Conservation (phyloP, 2,329 filamentous ascomycete species). For the Cadophora luteo-olivacea region DNA sequence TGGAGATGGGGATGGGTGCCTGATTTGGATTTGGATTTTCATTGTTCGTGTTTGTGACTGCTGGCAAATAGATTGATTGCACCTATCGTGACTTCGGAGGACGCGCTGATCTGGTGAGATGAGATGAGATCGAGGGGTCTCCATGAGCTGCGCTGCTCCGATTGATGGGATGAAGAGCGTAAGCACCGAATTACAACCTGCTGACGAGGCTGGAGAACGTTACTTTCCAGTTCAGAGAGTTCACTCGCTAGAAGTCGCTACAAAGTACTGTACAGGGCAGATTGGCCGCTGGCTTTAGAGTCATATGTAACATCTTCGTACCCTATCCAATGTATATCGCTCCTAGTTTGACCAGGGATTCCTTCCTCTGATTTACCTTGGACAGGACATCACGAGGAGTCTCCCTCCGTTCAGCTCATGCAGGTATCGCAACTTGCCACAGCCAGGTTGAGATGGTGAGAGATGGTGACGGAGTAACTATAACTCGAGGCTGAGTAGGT, state of each 20-base stretch:
- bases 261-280: background rate
- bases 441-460: constrained; percentile 3
- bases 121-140: background rate
- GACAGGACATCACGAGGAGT: constrained; percentile 2
- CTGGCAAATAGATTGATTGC: background rate
- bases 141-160: background rate
- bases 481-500: constrained; percentile 5
- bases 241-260: background rate
- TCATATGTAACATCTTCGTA: constrained; percentile 5
- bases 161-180: constrained; percentile 4
- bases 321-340: constrained; percentile 6
- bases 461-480: background rate
- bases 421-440: background rate
- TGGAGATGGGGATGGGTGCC: background rate
- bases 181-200: constrained; percentile 13
- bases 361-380: background rate
- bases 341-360: background rate
- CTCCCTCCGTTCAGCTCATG: constrained; percentile 3
- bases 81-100: constrained; percentile 14
- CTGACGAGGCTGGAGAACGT: background rate
- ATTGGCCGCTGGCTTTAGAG: background rate
- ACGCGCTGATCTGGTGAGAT: constrained; percentile 10
- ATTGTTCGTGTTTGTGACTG: background rate
- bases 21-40: background rate
- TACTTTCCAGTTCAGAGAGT: background rate